Percentiles rank a stretch among this genome's conserved stretches.
phyloP scores from a whole-genome alignment of 345 rosid genomes.

The Heritiera littoralis region DNA sequence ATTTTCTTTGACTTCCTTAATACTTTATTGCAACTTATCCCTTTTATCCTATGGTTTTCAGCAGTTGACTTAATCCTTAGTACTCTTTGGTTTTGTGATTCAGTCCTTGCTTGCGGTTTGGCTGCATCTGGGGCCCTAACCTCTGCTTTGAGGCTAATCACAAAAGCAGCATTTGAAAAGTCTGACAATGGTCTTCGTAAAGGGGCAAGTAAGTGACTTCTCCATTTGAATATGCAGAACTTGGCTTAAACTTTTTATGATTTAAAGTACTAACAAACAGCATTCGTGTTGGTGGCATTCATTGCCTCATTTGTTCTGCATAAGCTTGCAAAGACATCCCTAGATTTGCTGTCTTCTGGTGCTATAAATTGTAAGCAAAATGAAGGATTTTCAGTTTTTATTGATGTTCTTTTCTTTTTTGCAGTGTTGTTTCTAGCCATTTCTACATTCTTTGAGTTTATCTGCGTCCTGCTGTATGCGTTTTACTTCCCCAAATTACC shows the following conservation, averaged over 20 bases:
- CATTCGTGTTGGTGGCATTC: background rate
- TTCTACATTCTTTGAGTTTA: conserved; percentile 62
- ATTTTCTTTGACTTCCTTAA: conserved; percentile 19
- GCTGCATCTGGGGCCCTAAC: conserved; percentile 88
- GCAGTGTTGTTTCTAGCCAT: conserved; percentile 79
- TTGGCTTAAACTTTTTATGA: too few relatives aligned
- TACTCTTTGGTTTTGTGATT: background rate
- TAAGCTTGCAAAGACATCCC: background rate
- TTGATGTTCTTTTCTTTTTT: conserved; percentile 10
- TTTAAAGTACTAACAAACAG: too few relatives aligned
- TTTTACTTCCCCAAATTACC: conserved; percentile 70
- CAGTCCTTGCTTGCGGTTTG: conserved; percentile 86
- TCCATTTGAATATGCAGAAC: too few relatives aligned
- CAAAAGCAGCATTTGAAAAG: conserved; percentile 76
- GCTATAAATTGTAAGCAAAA: background rate
- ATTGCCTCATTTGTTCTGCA: background rate
- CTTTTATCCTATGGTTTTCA: background rate
- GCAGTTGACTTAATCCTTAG: background rate
- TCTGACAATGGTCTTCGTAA: conserved; percentile 63
- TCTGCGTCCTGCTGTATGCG: conserved; percentile 67
- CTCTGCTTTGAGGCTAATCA: conserved; percentile 69
- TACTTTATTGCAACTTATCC: background rate
- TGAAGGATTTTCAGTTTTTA: background rate
- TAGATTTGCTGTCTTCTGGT: background rate
- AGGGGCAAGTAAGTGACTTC: conserved; percentile 62